phyloP scores from a whole-genome alignment of 2,329 filamentous ascomycete genomes.

The Leptographium flavum region DNA sequence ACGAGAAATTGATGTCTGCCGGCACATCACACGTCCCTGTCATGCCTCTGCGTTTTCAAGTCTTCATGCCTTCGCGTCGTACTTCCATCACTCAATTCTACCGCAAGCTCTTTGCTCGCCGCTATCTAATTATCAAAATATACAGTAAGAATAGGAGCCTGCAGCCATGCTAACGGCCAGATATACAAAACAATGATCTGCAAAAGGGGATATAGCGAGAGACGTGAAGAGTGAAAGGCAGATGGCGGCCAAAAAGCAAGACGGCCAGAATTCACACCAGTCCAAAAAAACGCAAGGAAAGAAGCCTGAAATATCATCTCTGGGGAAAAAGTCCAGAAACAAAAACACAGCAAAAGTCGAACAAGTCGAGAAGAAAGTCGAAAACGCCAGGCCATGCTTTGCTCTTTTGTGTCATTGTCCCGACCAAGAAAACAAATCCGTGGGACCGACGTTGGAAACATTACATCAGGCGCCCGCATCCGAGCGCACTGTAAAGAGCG shows the following conservation, averaged over 20 bases:
- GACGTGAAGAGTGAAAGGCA: not conserved
- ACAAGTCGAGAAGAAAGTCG: not conserved
- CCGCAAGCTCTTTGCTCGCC: not conserved
- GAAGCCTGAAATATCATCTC: not conserved
- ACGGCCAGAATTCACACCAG: too few species aligned
- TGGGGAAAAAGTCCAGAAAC: not conserved
- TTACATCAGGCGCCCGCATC: not conserved
- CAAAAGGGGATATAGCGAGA: not conserved
- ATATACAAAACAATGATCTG: not conserved
- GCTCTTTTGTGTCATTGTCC: not conserved
- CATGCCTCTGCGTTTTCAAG: too few species aligned
- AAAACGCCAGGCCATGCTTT: conserved; percentile 3
- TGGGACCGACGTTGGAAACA: not conserved
- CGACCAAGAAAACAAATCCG: not conserved
- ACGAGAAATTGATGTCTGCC: too few species aligned
- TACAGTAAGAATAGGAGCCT: not conserved
- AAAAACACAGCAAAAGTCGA: not conserved
- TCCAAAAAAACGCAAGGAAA: not conserved
- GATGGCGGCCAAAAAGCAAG: not conserved
- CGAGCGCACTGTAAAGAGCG: not conserved
- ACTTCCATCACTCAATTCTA: not conserved
- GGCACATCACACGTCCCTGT: too few species aligned
- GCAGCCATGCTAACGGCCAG: not conserved
- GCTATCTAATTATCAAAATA: not conserved
- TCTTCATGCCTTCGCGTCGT: too few species aligned